A percentile compares a stretch with the other conserved stretches of the same genome.
Evolutionary conservation across 441 rosid genomes (phyloP).

Genomic region (Theobroma grandiflorum): DNA sequence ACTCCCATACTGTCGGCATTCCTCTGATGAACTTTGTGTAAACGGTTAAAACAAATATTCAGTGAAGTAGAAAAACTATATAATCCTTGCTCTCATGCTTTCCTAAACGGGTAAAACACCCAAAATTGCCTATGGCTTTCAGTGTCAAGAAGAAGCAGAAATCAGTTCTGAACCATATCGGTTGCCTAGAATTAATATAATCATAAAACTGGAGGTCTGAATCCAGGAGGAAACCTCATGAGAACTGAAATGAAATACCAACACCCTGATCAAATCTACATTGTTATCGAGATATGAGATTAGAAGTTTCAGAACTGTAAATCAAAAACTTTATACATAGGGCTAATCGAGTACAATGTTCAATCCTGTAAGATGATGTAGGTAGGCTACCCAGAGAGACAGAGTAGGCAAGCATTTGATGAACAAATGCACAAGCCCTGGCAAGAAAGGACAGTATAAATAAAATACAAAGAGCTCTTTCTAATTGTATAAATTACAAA

Average conservation of each 20-base stretch:
- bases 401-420: constrained; percentile 25
- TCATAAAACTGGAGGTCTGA: background rate
- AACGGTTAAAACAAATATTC: background rate
- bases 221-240: background rate
- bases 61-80: background rate
- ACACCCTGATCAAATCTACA: background rate
- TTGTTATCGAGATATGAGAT: too few species aligned
- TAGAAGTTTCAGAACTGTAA: constrained; percentile 14
- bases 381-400: constrained; percentile 25
- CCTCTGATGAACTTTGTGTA: background rate
- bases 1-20: background rate
- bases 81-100: background rate
- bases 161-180: background rate
- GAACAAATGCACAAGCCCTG: constrained; percentile 32
- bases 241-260: background rate
- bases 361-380: constrained; percentile 11
- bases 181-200: background rate
- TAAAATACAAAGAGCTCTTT: constrained; percentile 27
- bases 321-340: constrained; percentile 44
- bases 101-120: background rate
- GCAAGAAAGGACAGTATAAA: constrained; percentile 28
- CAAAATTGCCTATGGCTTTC: too few species aligned
- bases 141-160: background rate
- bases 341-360: constrained; percentile 36
- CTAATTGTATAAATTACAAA: constrained; percentile 40